Evolutionary conservation across 805 yeast species (phyloP), one percentile per base, ranked within the genome.

Genomic region (Komagataella pastoris): DNA sequence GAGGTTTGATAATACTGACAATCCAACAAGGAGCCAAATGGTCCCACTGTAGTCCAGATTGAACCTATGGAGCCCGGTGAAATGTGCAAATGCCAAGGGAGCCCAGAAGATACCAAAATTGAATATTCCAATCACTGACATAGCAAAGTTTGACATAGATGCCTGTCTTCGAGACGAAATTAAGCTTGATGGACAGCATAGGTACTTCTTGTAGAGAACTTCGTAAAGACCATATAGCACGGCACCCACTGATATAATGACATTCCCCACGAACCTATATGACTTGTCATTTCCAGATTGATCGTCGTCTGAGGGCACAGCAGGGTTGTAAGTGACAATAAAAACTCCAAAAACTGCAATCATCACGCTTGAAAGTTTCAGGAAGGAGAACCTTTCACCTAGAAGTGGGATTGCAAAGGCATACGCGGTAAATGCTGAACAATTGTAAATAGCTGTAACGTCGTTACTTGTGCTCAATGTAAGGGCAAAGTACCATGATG

Each of bases 361-460:
- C 1, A 79, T 56, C 17, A 88, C 96, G n/a, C 89, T 78, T 24
- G 71, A 59, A 7, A 79, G 72, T 64, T 88, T 88, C 50, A 77
- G 59, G 71, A 78, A 71, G 3, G 82, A 76, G 59, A 87, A 79
- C 49, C 65, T 69, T 59, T 88, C 96, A 40, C 77, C 69, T 50
- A 88, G 69, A 18, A 88, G 65, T 1, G 89, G 86, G 24, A 88
- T 81, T 3, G 95, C 88, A 65, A 88, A 88, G 14, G 86, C 77
- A 60, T 88, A 83, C 0, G 96, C 96, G 3, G 90, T 83, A 63
- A 88, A 88, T 0, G 96, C 95, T 14, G 91, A 83, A 62, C 93
- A 87, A 68, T 88, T 88, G 68, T 88, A 88, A 54, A 88, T 88
- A 3, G 96, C 96, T 2, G 96, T 88, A 44, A 88, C 84, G 59